Percentiles rank a stretch among this genome's conserved stretches.
Conservation (phyloP, 331 rosid genomes). For the Cydonia oblonga region DNA sequence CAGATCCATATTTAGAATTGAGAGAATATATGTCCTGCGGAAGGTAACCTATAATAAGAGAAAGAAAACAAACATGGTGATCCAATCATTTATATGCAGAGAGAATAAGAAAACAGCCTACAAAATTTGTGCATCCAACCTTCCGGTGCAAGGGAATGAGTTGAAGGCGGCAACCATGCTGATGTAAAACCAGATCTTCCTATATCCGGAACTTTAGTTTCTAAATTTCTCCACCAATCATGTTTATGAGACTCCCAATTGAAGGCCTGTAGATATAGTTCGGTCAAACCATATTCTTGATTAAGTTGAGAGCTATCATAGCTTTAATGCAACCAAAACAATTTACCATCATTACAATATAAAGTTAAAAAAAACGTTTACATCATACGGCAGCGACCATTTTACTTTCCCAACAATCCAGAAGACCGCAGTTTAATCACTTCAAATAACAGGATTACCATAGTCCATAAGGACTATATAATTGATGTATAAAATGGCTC, state of each 20-base stretch:
- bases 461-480: too few relatives aligned
- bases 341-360: background rate
- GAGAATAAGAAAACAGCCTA: constrained; percentile 2
- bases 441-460: background rate
- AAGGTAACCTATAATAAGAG: constrained; percentile 51
- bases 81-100: background rate
- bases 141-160: constrained; percentile 62
- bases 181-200: constrained; percentile 70
- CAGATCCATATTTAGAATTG: constrained; percentile 70
- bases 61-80: background rate
- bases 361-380: background rate
- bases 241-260: constrained; percentile 85
- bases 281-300: constrained; percentile 6
- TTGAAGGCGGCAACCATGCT: constrained; percentile 77
- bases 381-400: background rate
- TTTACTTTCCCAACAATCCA: background rate
- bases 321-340: background rate
- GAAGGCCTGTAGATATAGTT: constrained; percentile 45
- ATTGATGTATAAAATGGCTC: background rate
- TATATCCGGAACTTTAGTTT: constrained; percentile 53
- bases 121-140: constrained; percentile 29
- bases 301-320: background rate
- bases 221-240: constrained; percentile 73
- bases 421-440: background rate
- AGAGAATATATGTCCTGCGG: constrained; percentile 85